A percentile compares a stretch with the other conserved stretches of the same genome.
These are phyloP conservation scores for Ustilago lituana DNA, from an alignment of 1,284 basidiomycete genomes.

Conservation along the genomic window DNA sequence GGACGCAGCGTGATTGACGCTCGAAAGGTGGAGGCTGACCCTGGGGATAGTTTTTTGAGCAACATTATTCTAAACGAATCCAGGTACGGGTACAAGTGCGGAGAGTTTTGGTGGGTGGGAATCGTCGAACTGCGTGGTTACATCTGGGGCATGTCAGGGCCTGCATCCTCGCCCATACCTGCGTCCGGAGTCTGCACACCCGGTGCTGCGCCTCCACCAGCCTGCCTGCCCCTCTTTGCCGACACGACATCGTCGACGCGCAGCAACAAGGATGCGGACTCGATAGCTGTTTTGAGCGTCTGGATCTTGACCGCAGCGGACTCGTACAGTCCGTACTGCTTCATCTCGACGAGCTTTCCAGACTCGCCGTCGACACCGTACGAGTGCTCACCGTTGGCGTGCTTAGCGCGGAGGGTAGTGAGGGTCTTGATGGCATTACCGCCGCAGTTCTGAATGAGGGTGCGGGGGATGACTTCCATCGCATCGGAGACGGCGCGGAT, in stretches of 20 bases:
- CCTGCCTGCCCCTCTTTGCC: constrained; percentile 70
- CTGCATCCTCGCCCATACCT: constrained; percentile 37
- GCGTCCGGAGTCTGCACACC: constrained; percentile 44
- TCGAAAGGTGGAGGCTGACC: too few species aligned
- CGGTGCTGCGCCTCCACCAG: constrained; percentile 38
- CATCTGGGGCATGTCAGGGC: constrained; percentile 50
- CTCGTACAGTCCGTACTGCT: constrained; percentile 90
- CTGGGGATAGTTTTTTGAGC: too few species aligned
- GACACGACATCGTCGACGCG: constrained; percentile 95
- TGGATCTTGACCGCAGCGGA: constrained; percentile 97
- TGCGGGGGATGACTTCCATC: constrained; percentile 96
- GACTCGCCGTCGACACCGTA: constrained; percentile 96
- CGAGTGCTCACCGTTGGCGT: constrained; percentile 86
- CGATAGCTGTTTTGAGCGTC: constrained; percentile 95
- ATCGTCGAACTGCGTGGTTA: not conserved
- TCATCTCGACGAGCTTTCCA: constrained; percentile 96
- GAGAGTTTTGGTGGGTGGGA: not conserved
- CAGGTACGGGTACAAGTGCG: too few species aligned
- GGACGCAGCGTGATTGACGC: too few species aligned
- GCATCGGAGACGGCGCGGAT: constrained; percentile 93
- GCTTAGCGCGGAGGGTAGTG: constrained; percentile 88
- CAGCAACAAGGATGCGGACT: constrained; percentile 89
- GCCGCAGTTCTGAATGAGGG: constrained; percentile 92
- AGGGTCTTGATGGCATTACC: constrained; percentile 92
- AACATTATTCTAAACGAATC: too few species aligned